phyloP scores from a whole-genome alignment of 345 rosid genomes.

The rapeseed (Brassica napus) region DNA sequence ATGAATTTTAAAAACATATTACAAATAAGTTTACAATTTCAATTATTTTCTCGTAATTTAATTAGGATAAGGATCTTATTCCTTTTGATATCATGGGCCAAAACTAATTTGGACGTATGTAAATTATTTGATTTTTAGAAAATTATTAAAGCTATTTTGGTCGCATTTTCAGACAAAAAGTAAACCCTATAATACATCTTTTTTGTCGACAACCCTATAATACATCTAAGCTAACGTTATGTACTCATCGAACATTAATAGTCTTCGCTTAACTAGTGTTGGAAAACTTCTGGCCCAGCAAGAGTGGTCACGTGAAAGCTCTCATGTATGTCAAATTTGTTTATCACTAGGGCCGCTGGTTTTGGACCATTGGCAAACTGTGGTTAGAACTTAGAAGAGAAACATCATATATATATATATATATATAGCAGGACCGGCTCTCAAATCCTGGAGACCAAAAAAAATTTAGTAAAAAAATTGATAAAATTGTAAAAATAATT shows the following conservation, averaged over 20 bases:
- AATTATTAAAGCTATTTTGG: constrained; percentile 2
- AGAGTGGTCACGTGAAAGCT: background rate
- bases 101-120: constrained; percentile 14
- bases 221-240: background rate
- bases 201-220: too few species aligned
- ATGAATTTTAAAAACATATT: background rate
- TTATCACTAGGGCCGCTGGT: background rate
- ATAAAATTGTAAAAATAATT: too few species aligned
- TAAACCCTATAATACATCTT: background rate
- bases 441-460: too few species aligned
- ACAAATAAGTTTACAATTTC: background rate
- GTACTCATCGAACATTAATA: background rate
- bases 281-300: background rate
- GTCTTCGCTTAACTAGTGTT: background rate
- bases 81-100: constrained; percentile 26
- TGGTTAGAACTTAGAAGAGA: background rate
- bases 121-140: constrained; percentile 14
- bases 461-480: too few species aligned
- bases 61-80: constrained; percentile 1
- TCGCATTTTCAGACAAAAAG: constrained; percentile 28
- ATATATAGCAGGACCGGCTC: background rate
- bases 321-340: background rate
- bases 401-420: background rate
- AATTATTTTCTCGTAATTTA: constrained; percentile 18
- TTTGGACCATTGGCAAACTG: background rate